These are phyloP conservation scores for Cubamyces lactineus DNA, from an alignment of 768 basidiomycete genomes.

Conservation along the genomic window DNA sequence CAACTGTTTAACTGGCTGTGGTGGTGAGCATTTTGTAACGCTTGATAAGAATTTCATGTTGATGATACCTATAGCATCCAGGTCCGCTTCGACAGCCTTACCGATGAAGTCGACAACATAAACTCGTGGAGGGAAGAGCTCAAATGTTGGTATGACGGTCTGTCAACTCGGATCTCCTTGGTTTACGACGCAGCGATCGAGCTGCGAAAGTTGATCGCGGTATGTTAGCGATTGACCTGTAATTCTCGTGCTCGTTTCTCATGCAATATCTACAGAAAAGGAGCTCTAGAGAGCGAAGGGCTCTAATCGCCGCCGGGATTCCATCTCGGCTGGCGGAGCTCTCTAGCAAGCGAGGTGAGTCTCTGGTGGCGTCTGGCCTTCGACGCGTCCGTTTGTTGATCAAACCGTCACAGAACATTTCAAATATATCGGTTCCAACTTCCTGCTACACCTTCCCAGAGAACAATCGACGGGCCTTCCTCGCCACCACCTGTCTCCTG, in stretches of 20 bases:
- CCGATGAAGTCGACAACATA: neutral
- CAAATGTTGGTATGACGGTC: neutral
- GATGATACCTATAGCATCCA: neutral
- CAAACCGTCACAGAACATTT: too few relatives aligned
- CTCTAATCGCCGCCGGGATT: neutral
- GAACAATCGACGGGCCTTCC: too few relatives aligned
- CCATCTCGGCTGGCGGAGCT: too few relatives aligned
- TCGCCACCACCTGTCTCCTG: too few relatives aligned
- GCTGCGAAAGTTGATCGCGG: neutral
- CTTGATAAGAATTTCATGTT: too few relatives aligned
- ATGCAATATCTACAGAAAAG: neutral
- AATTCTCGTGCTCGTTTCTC: neutral
- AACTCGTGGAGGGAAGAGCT: neutral
- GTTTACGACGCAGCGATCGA: neutral
- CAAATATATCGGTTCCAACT: too few relatives aligned
- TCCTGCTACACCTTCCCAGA: too few relatives aligned
- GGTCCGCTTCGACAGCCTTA: neutral
- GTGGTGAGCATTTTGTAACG: neutral
- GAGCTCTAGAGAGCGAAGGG: neutral
- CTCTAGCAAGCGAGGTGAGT: too few relatives aligned
- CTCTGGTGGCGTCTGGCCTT: too few relatives aligned
- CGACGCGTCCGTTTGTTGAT: too few relatives aligned
- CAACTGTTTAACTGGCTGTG: neutral
- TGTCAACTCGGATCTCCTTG: neutral
- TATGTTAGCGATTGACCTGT: neutral